Evolutionary conservation across 2,329 filamentous ascomycete genomes (phyloP).

Genomic region (Pseudodiploospora longispora): DNA sequence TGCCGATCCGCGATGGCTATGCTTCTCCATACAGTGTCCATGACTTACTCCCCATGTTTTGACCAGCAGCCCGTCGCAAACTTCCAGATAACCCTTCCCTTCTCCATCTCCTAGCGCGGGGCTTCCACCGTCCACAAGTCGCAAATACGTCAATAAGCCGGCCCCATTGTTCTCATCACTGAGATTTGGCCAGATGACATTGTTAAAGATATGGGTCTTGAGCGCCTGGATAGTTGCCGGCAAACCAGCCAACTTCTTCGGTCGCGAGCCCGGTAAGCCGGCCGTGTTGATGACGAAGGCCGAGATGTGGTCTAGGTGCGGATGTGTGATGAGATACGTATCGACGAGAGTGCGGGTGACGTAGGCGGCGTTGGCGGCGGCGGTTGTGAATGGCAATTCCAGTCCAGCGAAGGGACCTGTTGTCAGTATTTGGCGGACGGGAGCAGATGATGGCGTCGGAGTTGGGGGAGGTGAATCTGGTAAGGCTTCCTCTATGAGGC

Average conservation of each 20-base stretch:
- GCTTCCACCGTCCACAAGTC: constrained; percentile 82
- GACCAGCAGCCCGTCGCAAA: constrained; percentile 82
- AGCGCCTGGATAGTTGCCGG: constrained; percentile 86
- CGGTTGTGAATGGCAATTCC: constrained; percentile 55
- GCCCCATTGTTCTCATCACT: constrained; percentile 94
- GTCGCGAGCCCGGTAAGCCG: constrained; percentile 67
- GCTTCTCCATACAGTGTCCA: constrained; percentile 74
- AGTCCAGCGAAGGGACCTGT: constrained; percentile 75
- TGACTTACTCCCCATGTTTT: constrained; percentile 85
- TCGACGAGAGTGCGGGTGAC: constrained; percentile 74
- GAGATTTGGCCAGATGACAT: constrained; percentile 94
- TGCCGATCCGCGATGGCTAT: constrained; percentile 52
- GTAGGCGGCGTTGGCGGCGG: constrained; percentile 72
- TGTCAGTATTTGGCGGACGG: constrained; percentile 45
- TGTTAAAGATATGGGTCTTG: constrained; percentile 94
- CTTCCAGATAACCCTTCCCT: constrained; percentile 74
- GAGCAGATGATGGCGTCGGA: constrained; percentile 7
- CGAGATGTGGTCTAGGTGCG: constrained; percentile 91
- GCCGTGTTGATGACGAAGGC: constrained; percentile 93
- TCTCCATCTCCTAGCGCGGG: constrained; percentile 74
- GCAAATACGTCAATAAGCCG: constrained; percentile 82
- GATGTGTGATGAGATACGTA: constrained; percentile 87
- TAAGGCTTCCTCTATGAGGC: constrained; percentile 58
- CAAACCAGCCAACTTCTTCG: constrained; percentile 79
- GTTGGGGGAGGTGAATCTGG: constrained; percentile 21